These are phyloP conservation scores for Pyrus bretschneideri DNA, from an alignment of 306 rosid genomes.

Conservation along the genomic window DNA sequence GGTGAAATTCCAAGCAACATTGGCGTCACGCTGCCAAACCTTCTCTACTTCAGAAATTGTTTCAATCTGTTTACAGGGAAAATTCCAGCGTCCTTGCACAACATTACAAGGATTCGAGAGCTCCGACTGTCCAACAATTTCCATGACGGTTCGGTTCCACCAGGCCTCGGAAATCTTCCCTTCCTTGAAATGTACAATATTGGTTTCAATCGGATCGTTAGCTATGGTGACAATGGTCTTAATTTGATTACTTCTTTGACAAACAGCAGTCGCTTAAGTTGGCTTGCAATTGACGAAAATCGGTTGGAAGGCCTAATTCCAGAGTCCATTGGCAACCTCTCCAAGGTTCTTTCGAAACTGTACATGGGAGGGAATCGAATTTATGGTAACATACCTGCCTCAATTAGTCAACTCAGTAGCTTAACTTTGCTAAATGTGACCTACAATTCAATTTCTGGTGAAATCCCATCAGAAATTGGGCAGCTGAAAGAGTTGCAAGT, in stretches of 20 bases:
- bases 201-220: slow-evolving; percentile 46
- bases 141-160: slow-evolving; percentile 60
- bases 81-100: slow-evolving; percentile 66
- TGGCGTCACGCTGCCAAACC: slow-evolving; percentile 48
- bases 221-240: slow-evolving; percentile 34
- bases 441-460: slow-evolving; percentile 50
- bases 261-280: slow-evolving; percentile 48
- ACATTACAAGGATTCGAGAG: slow-evolving; percentile 42
- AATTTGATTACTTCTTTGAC: slow-evolving; percentile 48
- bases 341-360: slow-evolving; percentile 36
- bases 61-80: slow-evolving; percentile 51
- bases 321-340: slow-evolving; percentile 62
- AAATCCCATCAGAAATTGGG: slow-evolving; percentile 53
- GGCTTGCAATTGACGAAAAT: slow-evolving; percentile 46
- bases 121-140: slow-evolving; percentile 43
- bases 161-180: slow-evolving; percentile 65
- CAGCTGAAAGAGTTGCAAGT: slow-evolving; percentile 38
- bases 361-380: slow-evolving; percentile 62
- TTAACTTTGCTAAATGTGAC: slow-evolving; percentile 48
- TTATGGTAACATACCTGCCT: slow-evolving; percentile 50
- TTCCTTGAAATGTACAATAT: slow-evolving; percentile 50
- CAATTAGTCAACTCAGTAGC: slow-evolving; percentile 43
- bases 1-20: slow-evolving; percentile 60
- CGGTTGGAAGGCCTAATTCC: slow-evolving; percentile 54
- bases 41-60: slow-evolving; percentile 45